Percentiles rank a stretch among this genome's conserved stretches.
Evolutionary conservation across 257 asterid genomes (phyloP).

Genomic region (Penstemon barbatus): DNA sequence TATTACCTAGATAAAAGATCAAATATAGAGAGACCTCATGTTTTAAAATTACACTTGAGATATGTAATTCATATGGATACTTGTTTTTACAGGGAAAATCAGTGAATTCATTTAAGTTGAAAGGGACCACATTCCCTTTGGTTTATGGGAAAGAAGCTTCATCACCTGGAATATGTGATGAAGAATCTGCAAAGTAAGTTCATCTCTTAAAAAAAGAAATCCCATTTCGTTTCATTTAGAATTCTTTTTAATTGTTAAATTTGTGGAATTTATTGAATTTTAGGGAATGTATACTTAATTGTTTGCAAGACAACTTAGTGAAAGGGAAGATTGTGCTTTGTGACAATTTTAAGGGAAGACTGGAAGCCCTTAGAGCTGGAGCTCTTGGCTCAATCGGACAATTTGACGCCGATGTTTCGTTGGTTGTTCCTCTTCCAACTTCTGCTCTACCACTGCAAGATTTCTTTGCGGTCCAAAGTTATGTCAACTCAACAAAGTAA

Average conservation of each 20-base stretch:
- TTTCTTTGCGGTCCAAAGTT: neutral
- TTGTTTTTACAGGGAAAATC: slow-evolving; percentile 31
- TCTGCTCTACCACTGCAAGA: neutral
- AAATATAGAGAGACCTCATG: too few species aligned
- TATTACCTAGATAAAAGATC: too few species aligned
- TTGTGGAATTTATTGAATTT: neutral
- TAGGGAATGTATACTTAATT: neutral
- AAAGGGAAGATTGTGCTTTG: slow-evolving; percentile 30
- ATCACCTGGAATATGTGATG: neutral
- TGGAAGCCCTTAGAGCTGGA: neutral
- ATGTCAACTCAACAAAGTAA: neutral
- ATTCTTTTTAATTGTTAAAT: too few species aligned
- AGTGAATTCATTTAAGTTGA: slow-evolving; percentile 31
- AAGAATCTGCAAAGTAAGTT: slow-evolving; percentile 8
- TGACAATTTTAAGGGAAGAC: neutral
- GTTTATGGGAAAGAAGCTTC: neutral
- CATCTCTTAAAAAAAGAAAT: neutral
- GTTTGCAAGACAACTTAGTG: slow-evolving; percentile 20
- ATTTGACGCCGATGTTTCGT: neutral
- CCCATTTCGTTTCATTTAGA: neutral
- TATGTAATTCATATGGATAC: too few species aligned
- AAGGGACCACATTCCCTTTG: slow-evolving; percentile 17
- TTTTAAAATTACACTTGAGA: too few species aligned
- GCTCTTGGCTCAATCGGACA: slow-evolving; percentile 12
- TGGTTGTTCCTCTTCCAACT: neutral